phyloP scores from a whole-genome alignment of 106 monocot genomes.

The Platanthera zijinensis region DNA sequence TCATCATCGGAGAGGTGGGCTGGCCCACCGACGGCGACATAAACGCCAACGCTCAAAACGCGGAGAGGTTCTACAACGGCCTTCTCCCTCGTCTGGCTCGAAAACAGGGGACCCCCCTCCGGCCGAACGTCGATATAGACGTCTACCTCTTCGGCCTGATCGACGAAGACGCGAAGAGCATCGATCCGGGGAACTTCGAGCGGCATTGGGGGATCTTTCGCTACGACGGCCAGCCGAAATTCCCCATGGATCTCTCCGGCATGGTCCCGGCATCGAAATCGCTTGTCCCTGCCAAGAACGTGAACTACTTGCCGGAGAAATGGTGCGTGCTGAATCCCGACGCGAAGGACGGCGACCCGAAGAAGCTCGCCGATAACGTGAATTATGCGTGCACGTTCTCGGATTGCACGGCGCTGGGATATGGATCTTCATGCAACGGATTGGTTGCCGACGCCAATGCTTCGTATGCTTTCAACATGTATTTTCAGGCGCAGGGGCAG shows the following conservation, averaged over 20 bases:
- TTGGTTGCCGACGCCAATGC: conserved; percentile 45
- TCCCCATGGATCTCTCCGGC: conserved; percentile 48
- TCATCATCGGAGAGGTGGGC: conserved; percentile 44
- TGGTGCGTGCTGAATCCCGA: conserved; percentile 54
- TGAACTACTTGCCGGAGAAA: conserved; percentile 27
- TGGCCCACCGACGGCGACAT: conserved; percentile 58
- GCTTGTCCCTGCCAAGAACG: conserved; percentile 35
- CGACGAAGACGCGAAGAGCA: conserved; percentile 69
- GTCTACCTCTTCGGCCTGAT: conserved; percentile 49
- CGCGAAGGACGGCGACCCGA: background rate
- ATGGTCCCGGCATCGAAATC: conserved; percentile 21
- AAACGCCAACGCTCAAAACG: conserved; percentile 24
- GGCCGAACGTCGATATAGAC: conserved; percentile 33
- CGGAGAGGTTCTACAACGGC: conserved; percentile 40
- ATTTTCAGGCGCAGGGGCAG: conserved; percentile 46
- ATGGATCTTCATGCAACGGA: conserved; percentile 43
- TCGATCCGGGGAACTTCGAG: conserved; percentile 55
- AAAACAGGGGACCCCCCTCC: conserved; percentile 34
- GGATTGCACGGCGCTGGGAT: conserved; percentile 57
- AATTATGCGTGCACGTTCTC: conserved; percentile 47
- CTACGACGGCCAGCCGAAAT: conserved; percentile 63
- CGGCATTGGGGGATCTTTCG: conserved; percentile 57
- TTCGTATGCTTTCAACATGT: conserved; percentile 61
- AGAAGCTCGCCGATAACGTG: conserved; percentile 32
- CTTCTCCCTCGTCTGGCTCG: conserved; percentile 25